phyloP scores from a whole-genome alignment of 2,329 filamentous ascomycete genomes.

The Ascocoryne sarcoides region DNA sequence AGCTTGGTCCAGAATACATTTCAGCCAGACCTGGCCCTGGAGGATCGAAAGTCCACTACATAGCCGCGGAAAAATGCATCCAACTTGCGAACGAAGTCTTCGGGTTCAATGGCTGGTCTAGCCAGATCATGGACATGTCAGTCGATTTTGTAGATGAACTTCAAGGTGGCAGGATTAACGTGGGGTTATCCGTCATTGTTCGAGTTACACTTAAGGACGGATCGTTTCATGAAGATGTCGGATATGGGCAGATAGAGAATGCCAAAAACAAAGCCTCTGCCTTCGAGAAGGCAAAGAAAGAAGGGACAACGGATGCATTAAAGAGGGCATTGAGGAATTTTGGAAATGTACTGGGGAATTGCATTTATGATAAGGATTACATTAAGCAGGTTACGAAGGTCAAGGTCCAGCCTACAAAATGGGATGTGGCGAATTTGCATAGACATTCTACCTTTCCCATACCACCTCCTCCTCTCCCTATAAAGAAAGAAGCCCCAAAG shows the following conservation, averaged over 20 bases:
- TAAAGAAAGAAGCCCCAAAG: conserved; percentile 18
- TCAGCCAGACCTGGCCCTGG: conserved; percentile 76
- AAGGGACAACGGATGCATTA: conserved; percentile 88
- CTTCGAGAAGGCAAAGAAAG: conserved; percentile 98
- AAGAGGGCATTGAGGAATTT: conserved; percentile 87
- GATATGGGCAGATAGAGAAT: conserved; percentile 95
- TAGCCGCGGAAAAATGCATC: conserved; percentile 95
- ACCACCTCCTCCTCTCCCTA: too few species aligned
- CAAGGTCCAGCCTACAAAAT: conserved; percentile 69
- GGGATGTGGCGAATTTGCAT: conserved; percentile 71
- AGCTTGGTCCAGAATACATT: conserved; percentile 92
- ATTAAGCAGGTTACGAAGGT: conserved; percentile 82
- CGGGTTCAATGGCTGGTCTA: conserved; percentile 97
- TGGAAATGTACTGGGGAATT: conserved; percentile 95
- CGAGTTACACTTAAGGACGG: conserved; percentile 86
- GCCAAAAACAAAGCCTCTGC: conserved; percentile 89
- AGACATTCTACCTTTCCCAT: conserved; percentile 67
- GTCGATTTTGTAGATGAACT: conserved; percentile 93
- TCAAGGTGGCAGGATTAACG: conserved; percentile 66
- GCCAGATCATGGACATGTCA: conserved; percentile 86
- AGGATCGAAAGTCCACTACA: conserved; percentile 82
- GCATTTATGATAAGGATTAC: conserved; percentile 95
- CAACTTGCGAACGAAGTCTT: conserved; percentile 91
- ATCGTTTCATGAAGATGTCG: conserved; percentile 95
- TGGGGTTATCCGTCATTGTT: conserved; percentile 85